These are phyloP conservation scores for Volvox africanus DNA, from an alignment of 139 green algal species.

Conservation along the genomic window DNA sequence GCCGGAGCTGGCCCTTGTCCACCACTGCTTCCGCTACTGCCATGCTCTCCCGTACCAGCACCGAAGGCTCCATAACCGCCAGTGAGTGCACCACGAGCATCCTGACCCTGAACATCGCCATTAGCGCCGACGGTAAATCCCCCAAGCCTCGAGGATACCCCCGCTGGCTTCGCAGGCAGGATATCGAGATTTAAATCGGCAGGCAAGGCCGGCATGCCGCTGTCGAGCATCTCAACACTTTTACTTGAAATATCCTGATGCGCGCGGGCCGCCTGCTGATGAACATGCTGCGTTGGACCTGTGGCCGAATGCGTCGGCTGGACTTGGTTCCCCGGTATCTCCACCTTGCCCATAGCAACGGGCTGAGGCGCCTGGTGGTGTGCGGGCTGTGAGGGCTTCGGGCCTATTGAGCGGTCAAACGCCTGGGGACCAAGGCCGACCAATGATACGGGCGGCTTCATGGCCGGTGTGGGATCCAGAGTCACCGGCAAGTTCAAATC, in stretches of 20 bases:
- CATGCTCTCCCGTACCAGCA: background rate
- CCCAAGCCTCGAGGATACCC: background rate
- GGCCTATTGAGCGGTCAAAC: constrained; percentile 52
- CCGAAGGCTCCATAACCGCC: constrained; percentile 24
- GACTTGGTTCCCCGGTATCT: background rate
- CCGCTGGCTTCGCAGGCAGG: constrained; percentile 20
- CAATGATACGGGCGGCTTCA: background rate
- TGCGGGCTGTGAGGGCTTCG: background rate
- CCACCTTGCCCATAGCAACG: background rate
- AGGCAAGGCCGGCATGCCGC: constrained; percentile 52
- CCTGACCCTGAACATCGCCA: background rate
- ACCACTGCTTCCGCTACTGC: background rate
- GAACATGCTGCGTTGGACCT: background rate
- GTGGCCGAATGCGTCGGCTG: background rate
- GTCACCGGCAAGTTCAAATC: constrained; percentile 33
- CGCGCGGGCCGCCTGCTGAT: background rate
- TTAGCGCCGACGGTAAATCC: background rate
- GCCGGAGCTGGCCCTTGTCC: background rate
- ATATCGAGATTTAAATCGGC: constrained; percentile 56
- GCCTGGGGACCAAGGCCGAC: background rate
- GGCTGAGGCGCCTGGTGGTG: background rate
- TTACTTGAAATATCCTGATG: constrained; percentile 24
- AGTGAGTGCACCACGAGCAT: background rate
- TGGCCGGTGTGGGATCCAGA: constrained; percentile 25
- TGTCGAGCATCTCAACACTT: constrained; percentile 42